Evolutionary conservation across 495 filamentous ascomycete species (phyloP), one percentile per base, ranked within the genome.

Genomic region (Poronia punctata): DNA sequence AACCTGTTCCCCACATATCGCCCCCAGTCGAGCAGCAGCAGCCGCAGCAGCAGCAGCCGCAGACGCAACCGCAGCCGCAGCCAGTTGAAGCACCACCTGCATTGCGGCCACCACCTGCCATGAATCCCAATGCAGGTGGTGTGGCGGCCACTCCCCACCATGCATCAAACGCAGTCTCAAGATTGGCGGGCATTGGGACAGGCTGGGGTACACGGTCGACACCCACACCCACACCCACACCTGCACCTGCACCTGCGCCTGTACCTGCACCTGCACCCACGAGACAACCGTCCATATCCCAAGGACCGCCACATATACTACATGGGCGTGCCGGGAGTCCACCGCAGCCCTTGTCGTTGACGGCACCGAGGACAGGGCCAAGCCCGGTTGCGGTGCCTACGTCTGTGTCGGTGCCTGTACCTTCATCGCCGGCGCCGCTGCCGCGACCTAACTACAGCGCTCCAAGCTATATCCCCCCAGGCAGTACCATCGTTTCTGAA

Each of bases 401-500:
- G 16, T 46, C 49, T n/a, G 40, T 68, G 11, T 59, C 50, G 7
- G 16, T 49, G 6, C 7, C 52, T 20, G 16, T n/a, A n/a, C n/a
- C n/a, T n/a, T n/a, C n/a, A n/a, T n/a, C n/a, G n/a, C n/a, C n/a
- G n/a, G n/a, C n/a, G n/a, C n/a, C n/a, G n/a, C n/a, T n/a, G n/a
- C n/a, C n/a, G n/a, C n/a, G n/a, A n/a, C n/a, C n/a, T n/a, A n/a
- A n/a, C n/a, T n/a, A n/a, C n/a, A n/a, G n/a, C n/a, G n/a, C 61
- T 48, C 64, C 66, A 18, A 64, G 67, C 27, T 68, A 66, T 4
- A 53, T 63, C 5, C 49, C 62, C 6, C 65, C 67, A 31, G 18
- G 59, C 54, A 9, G 57, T 60, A 9, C 49, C 57, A 49, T 59
- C 59, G 36, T 29, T n/a, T n/a, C n/a, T 19, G 56, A 60, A 12